These are phyloP conservation scores for Eucalyptus victrix DNA, from an alignment of 345 rosid species.

Conservation along the genomic window DNA sequence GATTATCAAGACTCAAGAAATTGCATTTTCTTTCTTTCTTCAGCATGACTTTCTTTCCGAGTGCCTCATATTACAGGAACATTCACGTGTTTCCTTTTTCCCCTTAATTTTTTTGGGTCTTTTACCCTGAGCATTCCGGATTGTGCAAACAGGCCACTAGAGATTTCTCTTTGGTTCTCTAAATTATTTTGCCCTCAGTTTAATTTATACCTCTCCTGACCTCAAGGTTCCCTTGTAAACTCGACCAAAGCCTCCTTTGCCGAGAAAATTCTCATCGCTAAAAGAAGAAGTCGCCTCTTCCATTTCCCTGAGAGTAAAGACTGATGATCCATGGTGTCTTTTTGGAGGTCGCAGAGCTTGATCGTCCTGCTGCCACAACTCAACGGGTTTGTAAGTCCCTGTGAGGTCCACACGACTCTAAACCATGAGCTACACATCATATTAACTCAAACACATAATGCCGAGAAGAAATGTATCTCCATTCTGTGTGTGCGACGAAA, in stretches of 20 bases:
- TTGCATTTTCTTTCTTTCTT: neutral
- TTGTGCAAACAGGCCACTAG: neutral
- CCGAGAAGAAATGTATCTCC: neutral
- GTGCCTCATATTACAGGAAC: neutral
- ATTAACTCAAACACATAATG: neutral
- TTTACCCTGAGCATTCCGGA: neutral
- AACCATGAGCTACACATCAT: neutral
- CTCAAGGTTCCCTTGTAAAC: constrained; percentile 76
- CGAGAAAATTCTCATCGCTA: constrained; percentile 55
- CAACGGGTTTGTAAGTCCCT: constrained; percentile 75
- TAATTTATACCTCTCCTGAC: constrained; percentile 62
- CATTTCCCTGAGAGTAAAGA: constrained; percentile 89
- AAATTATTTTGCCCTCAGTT: neutral
- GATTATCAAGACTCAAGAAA: neutral
- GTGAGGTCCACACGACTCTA: neutral
- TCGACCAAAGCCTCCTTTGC: constrained; percentile 89
- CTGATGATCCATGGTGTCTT: constrained; percentile 45
- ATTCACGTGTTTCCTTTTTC: neutral
- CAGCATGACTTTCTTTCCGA: neutral
- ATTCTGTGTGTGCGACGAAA: neutral
- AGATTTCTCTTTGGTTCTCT: neutral
- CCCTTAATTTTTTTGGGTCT: neutral
- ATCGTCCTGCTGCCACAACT: constrained; percentile 62
- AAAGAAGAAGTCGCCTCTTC: constrained; percentile 74
- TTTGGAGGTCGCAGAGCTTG: constrained; percentile 31